Evolutionary conservation across 2,329 filamentous ascomycete species (phyloP), one percentile per base, ranked within the genome.

Genomic region (Stemphylium beticola): DNA sequence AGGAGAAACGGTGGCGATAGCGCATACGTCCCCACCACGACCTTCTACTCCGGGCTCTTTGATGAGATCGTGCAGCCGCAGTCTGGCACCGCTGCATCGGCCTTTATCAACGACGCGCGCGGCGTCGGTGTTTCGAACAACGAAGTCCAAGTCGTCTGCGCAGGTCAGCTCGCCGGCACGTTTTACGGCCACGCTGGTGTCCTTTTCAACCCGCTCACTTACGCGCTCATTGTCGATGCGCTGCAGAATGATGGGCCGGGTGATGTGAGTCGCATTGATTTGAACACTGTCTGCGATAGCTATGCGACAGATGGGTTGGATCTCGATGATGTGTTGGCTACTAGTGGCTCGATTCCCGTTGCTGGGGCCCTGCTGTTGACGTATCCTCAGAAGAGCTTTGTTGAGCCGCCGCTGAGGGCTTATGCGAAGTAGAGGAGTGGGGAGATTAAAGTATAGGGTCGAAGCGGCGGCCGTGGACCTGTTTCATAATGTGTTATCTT

Each of bases 1-100:
- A 75, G 81, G 11, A 57, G 57, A 8, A 70, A 78, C 39, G 78
- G 75, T 20, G 82, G 83, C 0, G 80, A 81, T 47, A 80, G 78
- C 1, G 81, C 81, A 4, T 85, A 83, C 57, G 81, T 85, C 0
- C 81, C 82, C 0, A 85, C 82, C 0, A 85, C 83, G 0, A 82
- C 76, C 0, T 72, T 85, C 40, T 85, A 82, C 69, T 81, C 78
- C 0, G 69, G 73, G 11, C 67, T 77, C 43, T 69, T 77, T 22
- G 82, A 85, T 57, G 78, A 85, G 60, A 74, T 85, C 45, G 81
- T 85, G 2, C 66, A 83, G 66, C 83, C 81, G 1, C 78, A 83
- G 67, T 61, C 62, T 24, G 82, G 80, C 3, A 70, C 68, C 0
- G 62, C 66, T 2, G 82, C 82, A 0, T 85, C 82, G 0, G 81